A percentile compares a stretch with the other conserved stretches of the same genome.
phyloP scores from a whole-genome alignment of 2,329 filamentous ascomycete species.

The Colletotrichum coccodes region DNA sequence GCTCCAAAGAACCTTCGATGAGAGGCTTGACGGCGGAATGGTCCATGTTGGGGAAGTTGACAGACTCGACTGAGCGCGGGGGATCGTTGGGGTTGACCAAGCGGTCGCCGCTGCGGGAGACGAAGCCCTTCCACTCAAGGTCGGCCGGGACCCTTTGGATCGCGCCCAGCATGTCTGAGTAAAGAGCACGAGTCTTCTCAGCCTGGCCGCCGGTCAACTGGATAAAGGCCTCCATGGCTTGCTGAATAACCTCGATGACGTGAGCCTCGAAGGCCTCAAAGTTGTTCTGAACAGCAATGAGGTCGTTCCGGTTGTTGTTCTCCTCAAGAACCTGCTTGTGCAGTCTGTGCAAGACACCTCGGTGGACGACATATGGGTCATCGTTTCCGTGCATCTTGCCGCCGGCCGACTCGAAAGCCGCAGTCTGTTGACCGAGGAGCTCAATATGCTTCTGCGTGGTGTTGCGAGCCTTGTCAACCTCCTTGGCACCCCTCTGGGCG shows the following conservation, averaged over 20 bases:
- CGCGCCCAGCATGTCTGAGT: conserved; percentile 82
- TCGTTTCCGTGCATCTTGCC: conserved; percentile 77
- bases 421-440: conserved; percentile 86
- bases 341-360: conserved; percentile 84
- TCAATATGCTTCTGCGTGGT: conserved; percentile 96
- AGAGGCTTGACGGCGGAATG: conserved; percentile 83
- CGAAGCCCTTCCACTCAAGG: conserved; percentile 93
- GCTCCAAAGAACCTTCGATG: conserved; percentile 88
- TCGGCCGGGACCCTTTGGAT: conserved; percentile 82
- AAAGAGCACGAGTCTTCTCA: conserved; percentile 83
- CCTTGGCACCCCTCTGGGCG: conserved; percentile 85
- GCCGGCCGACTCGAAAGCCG: conserved; percentile 79
- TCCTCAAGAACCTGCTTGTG: conserved; percentile 93
- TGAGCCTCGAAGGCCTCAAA: conserved; percentile 90
- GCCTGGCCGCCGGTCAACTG: conserved; percentile 82
- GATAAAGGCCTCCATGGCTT: conserved; percentile 84
- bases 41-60: conserved; percentile 89
- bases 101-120: conserved; percentile 73
- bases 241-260: conserved; percentile 83
- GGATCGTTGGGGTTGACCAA: conserved; percentile 83
- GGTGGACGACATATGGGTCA: conserved; percentile 89
- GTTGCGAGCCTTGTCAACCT: conserved; percentile 88
- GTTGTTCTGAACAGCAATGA: conserved; percentile 90
- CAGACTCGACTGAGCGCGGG: conserved; percentile 76
- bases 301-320: conserved; percentile 94